Percentiles rank a stretch among this genome's conserved stretches.
These are phyloP conservation scores for Schrenkiella parvula DNA, from an alignment of 345 rosid genomes.

Conservation along the genomic window DNA sequence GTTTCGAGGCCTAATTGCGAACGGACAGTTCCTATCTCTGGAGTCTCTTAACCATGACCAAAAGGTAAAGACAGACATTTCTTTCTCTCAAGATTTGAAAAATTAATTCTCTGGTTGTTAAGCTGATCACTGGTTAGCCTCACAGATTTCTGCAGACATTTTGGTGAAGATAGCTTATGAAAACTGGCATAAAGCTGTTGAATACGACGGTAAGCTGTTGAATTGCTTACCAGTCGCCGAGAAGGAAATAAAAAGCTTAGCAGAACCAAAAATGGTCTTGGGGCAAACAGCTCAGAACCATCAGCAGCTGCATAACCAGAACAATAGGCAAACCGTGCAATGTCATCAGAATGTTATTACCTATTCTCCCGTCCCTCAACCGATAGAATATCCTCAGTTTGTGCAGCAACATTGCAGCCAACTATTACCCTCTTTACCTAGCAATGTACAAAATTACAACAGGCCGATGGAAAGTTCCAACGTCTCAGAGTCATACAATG, in stretches of 20 bases:
- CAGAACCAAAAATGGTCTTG: slow-evolving; percentile 9
- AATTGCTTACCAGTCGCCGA: slow-evolving; percentile 44
- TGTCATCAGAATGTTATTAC: slow-evolving; percentile 36
- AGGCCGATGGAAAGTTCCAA: slow-evolving; percentile 45
- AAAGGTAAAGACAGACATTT: slow-evolving; percentile 46
- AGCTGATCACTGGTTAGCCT: slow-evolving; percentile 23
- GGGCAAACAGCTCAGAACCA: slow-evolving; percentile 19
- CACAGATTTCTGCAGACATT: slow-evolving; percentile 76
- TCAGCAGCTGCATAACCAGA: slow-evolving; percentile 16
- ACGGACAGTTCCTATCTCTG: slow-evolving; percentile 65
- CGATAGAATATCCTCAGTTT: slow-evolving; percentile 55
- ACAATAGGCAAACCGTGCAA: slow-evolving; percentile 38
- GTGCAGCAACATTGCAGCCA: slow-evolving; percentile 40
- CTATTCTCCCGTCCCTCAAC: slow-evolving; percentile 43
- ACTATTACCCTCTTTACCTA: slow-evolving; percentile 36
- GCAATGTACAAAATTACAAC: slow-evolving; percentile 43
- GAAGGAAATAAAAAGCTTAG: slow-evolving; percentile 36
- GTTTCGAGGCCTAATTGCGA: slow-evolving; percentile 72
- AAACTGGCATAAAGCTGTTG: slow-evolving; percentile 81
- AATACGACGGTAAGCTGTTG: slow-evolving; percentile 73
- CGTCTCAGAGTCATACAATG: slow-evolving; percentile 34
- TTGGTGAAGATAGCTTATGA: slow-evolving; percentile 83
- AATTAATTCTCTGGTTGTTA: neutral
- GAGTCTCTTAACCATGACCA: slow-evolving; percentile 73
- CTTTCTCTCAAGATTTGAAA: neutral